phyloP scores from a whole-genome alignment of 371 early-diverging fungal species.

The Dinochytrium kinnereticum region DNA sequence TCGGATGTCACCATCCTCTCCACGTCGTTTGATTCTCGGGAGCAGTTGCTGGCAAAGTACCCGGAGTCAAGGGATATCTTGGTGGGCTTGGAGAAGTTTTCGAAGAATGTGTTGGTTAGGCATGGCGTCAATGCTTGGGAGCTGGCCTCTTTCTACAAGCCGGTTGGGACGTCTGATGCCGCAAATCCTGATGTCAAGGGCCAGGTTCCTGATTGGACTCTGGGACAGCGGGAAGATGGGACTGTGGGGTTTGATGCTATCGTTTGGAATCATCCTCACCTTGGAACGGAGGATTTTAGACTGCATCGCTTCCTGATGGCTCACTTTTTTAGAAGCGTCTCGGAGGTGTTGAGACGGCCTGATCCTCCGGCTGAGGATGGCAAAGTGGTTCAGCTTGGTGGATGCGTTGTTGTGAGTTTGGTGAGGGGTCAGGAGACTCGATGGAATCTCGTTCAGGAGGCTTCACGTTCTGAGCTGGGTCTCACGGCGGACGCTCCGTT shows the following conservation, averaged over 20 bases:
- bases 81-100: constrained; percentile 22
- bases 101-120: constrained; percentile 32
- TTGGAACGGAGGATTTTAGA: constrained; percentile 59
- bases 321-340: constrained; percentile 53
- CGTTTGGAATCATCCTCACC: constrained; percentile 60
- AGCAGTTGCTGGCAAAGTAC: constrained; percentile 50
- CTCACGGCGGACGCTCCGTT: constrained; percentile 32
- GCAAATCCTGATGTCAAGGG: too few species aligned
- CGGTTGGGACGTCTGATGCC: background rate
- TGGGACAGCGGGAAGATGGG: constrained; percentile 20
- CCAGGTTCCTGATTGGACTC: constrained; percentile 5
- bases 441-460: constrained; percentile 54
- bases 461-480: constrained; percentile 37
- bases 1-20: constrained; percentile 19
- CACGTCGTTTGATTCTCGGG: constrained; percentile 55
- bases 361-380: background rate
- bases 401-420: constrained; percentile 44
- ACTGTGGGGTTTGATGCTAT: constrained; percentile 40
- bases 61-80: constrained; percentile 49
- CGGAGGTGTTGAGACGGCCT: constrained; percentile 35
- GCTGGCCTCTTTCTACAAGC: constrained; percentile 37
- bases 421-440: constrained; percentile 58
- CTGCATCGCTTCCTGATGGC: constrained; percentile 63
- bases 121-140: constrained; percentile 62
- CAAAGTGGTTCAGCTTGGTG: background rate